These are phyloP conservation scores for Dothiorella sarmentorum DNA, from an alignment of 2,329 filamentous ascomycete species.

Conservation along the genomic window DNA sequence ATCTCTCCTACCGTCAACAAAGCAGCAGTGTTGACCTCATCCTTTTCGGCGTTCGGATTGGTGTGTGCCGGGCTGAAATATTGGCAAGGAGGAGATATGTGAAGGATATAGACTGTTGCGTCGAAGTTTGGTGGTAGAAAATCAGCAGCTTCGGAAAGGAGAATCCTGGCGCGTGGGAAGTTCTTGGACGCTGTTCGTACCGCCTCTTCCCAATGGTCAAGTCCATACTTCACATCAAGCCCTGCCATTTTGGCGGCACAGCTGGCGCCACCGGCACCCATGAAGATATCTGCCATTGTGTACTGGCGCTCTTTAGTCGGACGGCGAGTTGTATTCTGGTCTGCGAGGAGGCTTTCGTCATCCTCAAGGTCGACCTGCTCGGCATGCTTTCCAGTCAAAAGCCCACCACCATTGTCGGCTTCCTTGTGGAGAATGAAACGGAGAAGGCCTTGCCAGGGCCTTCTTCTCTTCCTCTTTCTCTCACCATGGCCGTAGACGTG, in stretches of 20 bases:
- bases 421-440: not conserved
- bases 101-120: conserved; percentile 61
- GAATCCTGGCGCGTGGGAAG: conserved; percentile 43
- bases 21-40: conserved; percentile 64
- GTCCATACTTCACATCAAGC: conserved; percentile 56
- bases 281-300: conserved; percentile 69
- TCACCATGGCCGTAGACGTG: not conserved
- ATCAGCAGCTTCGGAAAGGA: conserved; percentile 29
- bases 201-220: conserved; percentile 61
- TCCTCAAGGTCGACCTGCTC: not conserved
- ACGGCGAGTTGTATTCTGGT: no score
- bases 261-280: conserved; percentile 69
- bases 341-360: not conserved
- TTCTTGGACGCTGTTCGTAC: conserved; percentile 58
- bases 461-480: not conserved
- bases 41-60: conserved; percentile 39
- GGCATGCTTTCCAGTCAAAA: not conserved
- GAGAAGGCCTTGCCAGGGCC: not conserved
- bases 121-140: conserved; percentile 42
- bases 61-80: conserved; percentile 73
- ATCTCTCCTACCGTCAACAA: conserved; percentile 50
- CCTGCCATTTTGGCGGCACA: conserved; percentile 60
- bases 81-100: conserved; percentile 76
- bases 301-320: conserved; percentile 40
- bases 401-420: not conserved